phyloP scores from a whole-genome alignment of 225 moss, liverwort and hornwort genomes.

The Pleurozium schreberi region DNA sequence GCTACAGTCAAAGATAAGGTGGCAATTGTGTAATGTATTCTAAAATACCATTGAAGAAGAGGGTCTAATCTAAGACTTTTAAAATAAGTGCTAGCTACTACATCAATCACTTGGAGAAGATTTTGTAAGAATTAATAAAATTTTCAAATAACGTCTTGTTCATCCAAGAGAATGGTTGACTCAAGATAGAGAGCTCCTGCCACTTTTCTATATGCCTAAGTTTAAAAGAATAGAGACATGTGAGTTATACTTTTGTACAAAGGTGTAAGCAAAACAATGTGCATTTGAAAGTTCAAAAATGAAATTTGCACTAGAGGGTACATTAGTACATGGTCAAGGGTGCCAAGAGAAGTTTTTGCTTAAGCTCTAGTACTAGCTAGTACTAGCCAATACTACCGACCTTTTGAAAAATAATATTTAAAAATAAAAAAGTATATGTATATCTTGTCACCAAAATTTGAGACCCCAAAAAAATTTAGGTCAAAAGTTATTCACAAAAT shows the following conservation, averaged over 20 bases:
- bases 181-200: background rate
- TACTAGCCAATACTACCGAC: too few species aligned
- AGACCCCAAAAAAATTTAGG: too few species aligned
- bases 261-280: background rate
- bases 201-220: background rate
- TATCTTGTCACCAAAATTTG: too few species aligned
- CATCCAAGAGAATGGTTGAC: background rate
- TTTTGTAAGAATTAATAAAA: background rate
- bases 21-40: background rate
- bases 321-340: background rate
- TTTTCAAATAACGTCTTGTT: background rate
- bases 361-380: too few species aligned
- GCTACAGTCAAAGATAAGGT: background rate
- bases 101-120: background rate
- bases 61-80: too few species aligned
- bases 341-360: background rate
- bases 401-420: too few species aligned
- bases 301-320: background rate
- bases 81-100: background rate
- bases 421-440: too few species aligned
- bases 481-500: too few species aligned
- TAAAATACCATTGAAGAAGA: background rate
- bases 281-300: background rate
- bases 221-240: background rate
- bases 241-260: background rate